Evolutionary conservation across 306 rosid genomes (phyloP).

Genomic region (Gastrolobium bilobum): DNA sequence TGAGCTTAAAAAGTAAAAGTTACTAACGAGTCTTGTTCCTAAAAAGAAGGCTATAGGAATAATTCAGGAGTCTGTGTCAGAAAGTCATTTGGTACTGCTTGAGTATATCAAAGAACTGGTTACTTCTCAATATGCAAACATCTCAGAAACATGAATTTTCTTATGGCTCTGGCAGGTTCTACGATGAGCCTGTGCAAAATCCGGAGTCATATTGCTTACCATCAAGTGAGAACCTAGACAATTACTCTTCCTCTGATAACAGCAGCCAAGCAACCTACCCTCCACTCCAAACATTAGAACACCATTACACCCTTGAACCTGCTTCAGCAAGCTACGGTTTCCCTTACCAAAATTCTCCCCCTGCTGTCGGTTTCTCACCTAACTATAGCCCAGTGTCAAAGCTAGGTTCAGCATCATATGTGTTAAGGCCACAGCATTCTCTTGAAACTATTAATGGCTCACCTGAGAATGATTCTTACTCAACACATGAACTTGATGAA

Average conservation of each 20-base stretch:
- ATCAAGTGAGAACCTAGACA: conserved; percentile 56
- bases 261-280: conserved; percentile 59
- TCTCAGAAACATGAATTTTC: conserved; percentile 62
- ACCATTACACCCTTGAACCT: conserved; percentile 68
- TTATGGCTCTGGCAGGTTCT: conserved; percentile 57
- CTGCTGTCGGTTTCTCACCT: conserved; percentile 60
- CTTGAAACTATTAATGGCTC: conserved; percentile 63
- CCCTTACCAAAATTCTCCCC: conserved; percentile 71
- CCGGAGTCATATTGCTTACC: conserved; percentile 60
- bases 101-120: conserved; percentile 31
- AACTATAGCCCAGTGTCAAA: conserved; percentile 75
- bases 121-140: conserved; percentile 62
- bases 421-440: conserved; percentile 56
- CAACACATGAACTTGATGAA: conserved; percentile 66
- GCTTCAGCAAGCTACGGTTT: conserved; percentile 66
- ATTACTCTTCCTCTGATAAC: conserved; percentile 61
- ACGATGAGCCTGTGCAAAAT: conserved; percentile 63
- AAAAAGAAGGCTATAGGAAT: conserved; percentile 30
- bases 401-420: conserved; percentile 62
- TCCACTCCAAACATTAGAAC: conserved; percentile 59
- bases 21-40: not conserved
- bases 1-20: conserved; percentile 23
- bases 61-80: conserved; percentile 11
- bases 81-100: conserved; percentile 38
- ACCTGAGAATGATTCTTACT: conserved; percentile 64